Base-by-base conservation (phyloP, 2,329 filamentous ascomycete species). In the Colletotrichum eremochloae region DNA sequence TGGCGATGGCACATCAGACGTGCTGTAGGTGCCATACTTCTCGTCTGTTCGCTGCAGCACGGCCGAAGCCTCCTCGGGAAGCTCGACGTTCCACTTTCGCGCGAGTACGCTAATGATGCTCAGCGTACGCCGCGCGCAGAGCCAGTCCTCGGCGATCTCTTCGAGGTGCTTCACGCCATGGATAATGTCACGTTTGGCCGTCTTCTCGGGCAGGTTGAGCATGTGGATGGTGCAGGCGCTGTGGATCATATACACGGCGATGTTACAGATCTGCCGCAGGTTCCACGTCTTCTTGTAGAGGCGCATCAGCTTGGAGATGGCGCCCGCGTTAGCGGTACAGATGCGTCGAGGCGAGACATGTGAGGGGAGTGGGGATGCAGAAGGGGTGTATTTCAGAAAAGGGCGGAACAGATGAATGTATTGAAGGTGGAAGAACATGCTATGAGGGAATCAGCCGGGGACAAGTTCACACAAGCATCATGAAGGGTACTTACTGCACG, bases 381-480 rank as follows among this genome's bases (percentile, higher is more conserved):
- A 85, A 61, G 93, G 94, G 3, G 90, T 92, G 79, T 98, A 98
- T 81, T 96, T 97, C 63, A 98, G 87, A 79, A 98, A 98, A 0
- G 96, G 96, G 6, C 96, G 91, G 85, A 98, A 98, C 5, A 98
- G 90, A 78, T 98, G 95, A 72, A 98, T 97, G 79, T 97, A 97
- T 58, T 98, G 91, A 0, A 98, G 88, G 78, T 98, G 95, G 81
- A 96, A 97, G 82, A 98, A 97, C 95, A 98, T 98, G 84, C 95
- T 98, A 77, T 11, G 38, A 40, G 29, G 58, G 20, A 7, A 74
- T 83, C 64, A 83, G 76, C 48, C 0, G 29, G 46, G 20, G 18
- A 15, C 5, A 5, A 2, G 4, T n/a, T 18, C 42, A 2, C 5
- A 42, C 1, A 9, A 38, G 33, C 12, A 8, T 6, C 7, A 11